Base-by-base conservation (phyloP, 73 alveolate genomes). In the Blepharisma japonicum region DNA sequence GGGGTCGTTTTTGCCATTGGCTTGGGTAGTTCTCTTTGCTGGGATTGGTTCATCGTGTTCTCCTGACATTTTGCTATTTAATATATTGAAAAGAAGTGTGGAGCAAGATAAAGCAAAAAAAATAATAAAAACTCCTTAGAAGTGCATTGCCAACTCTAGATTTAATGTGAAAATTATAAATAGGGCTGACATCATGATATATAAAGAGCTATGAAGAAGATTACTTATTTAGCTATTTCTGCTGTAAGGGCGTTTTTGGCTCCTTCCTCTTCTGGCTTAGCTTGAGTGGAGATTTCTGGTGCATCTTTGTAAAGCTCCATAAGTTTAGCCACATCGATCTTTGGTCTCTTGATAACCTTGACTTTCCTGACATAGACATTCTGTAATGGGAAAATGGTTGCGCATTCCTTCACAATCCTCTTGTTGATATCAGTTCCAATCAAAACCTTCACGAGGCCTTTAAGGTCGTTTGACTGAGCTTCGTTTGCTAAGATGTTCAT, bases 321-420 rank as follows among this genome's bases (percentile, higher is more conserved):
- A 49, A 88, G 83, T 82, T 87, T 88, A 81, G 91, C 81, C 85
- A 81, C 87, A 88, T 91, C 98, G 71, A 95, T 83, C 83, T 89
- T 91, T 55, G 98, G 98, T 89, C 96, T 91, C 93, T 95, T 95
- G 80, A 95, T 90, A 74, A 92, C 86, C 90, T 95, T 95, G 79
- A 90, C 95, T 93, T 94, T 95, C 81, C 95, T 91, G 83, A 95
- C 79, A 79, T 88, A 87, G 74, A 92, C 90, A 91, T 94, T 87
- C 79, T 91, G 89, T 83, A 95, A 93, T 47, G 99, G 99, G 93
- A 79, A 94, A 93, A 95, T 95, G 71, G 55, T 68, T 55, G 81
- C 87, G 84, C 97, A 84, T 70, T 88, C 92, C 86, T 95, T 87
- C 49, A 77, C 85, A 89, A 95, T 92, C 71, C 78, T 84, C 86